These are phyloP conservation scores for Penicillium sp. DNA, from an alignment of 2,329 filamentous ascomycete species.

Conservation along the genomic window DNA sequence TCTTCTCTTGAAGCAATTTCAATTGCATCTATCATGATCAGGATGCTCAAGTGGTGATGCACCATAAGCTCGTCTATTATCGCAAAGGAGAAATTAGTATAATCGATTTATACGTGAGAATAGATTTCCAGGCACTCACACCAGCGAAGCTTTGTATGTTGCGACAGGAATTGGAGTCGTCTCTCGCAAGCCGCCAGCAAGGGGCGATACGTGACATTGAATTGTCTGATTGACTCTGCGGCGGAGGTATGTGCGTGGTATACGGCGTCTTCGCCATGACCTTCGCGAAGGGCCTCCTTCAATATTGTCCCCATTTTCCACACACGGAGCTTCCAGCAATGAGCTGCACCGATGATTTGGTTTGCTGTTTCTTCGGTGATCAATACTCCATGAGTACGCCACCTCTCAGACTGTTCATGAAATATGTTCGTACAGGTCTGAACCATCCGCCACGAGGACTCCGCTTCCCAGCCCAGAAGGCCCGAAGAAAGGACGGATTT, in stretches of 20 bases:
- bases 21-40: slow-evolving; percentile 34
- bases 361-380: slow-evolving; percentile 35
- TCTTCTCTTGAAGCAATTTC: slow-evolving; percentile 33
- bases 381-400: slow-evolving; percentile 29
- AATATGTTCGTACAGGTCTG: slow-evolving; percentile 34
- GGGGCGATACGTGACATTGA: slow-evolving; percentile 33
- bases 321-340: slow-evolving; percentile 33
- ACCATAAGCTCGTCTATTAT: slow-evolving; percentile 33
- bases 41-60: slow-evolving; percentile 35
- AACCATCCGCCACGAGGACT: slow-evolving; percentile 35
- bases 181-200: slow-evolving; percentile 33
- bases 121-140: slow-evolving; percentile 24
- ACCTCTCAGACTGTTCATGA: slow-evolving; percentile 32
- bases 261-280: slow-evolving; percentile 35
- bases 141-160: slow-evolving; percentile 39
- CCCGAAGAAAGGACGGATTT: slow-evolving; percentile 47
- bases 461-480: slow-evolving; percentile 33
- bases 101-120: not conserved
- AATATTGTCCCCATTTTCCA: slow-evolving; percentile 38
- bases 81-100: not conserved
- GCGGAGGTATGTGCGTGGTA: slow-evolving; percentile 30
- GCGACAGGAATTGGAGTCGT: slow-evolving; percentile 35
- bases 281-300: slow-evolving; percentile 40
- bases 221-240: slow-evolving; percentile 34
- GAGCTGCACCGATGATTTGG: slow-evolving; percentile 35